Evolutionary conservation across 2,329 filamentous ascomycete genomes (phyloP).

Genomic region (Colletotrichum somersetense): DNA sequence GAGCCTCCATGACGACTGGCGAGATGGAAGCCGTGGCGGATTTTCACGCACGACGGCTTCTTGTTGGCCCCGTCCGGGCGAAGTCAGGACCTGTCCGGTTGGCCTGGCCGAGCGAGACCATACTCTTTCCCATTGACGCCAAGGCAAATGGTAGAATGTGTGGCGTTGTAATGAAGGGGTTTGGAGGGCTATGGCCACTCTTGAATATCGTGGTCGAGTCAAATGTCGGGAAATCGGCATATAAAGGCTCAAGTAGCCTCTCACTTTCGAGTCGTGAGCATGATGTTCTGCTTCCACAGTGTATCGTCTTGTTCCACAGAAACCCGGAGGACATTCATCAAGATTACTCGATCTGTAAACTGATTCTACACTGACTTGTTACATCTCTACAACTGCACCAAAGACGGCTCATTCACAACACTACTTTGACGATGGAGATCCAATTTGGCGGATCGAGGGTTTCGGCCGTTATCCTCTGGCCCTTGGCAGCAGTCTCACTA

Average conservation of each 20-base stretch:
- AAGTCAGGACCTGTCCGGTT: neutral
- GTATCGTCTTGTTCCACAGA: no score
- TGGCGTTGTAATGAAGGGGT: slow-evolving; percentile 15
- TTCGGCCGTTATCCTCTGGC: slow-evolving; percentile 30
- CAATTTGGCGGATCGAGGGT: slow-evolving; percentile 13
- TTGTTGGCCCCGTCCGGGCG: neutral
- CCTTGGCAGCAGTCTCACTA: neutral
- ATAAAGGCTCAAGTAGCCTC: neutral
- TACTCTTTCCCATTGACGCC: neutral
- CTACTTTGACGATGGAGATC: neutral
- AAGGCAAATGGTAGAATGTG: slow-evolving; percentile 9
- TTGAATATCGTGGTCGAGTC: neutral
- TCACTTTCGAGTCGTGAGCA: neutral
- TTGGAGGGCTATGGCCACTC: neutral
- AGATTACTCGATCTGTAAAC: no score
- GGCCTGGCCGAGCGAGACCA: neutral
- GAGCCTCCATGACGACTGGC: neutral
- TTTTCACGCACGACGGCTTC: slow-evolving; percentile 21
- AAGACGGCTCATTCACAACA: neutral
- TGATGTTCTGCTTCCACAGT: neutral
- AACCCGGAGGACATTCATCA: no score
- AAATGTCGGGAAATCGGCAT: neutral
- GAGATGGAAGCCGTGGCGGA: neutral
- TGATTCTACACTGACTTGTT: neutral
- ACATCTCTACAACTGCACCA: neutral